A percentile compares a stretch with the other conserved stretches of the same genome.
Conservation (phyloP, 345 rosid species). For the Gossypium bickii region DNA sequence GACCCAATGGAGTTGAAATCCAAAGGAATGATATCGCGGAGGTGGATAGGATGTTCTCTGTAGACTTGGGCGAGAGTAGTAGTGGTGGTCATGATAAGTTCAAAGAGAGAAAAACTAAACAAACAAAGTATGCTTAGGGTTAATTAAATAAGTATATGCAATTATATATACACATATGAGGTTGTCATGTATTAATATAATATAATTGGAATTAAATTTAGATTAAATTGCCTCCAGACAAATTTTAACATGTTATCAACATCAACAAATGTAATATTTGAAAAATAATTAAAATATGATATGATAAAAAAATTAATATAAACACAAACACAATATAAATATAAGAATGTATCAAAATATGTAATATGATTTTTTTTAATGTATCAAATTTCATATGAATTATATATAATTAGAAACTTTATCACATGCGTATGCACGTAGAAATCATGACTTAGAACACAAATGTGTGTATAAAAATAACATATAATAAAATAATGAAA, state of each 20-base stretch:
- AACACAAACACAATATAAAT: not conserved
- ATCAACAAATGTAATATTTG: no score
- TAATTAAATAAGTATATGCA: not conserved
- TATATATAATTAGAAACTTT: no score
- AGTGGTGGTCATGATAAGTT: constrained; percentile 13
- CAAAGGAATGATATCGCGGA: constrained; percentile 6
- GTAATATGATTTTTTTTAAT: not conserved
- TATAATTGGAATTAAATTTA: not conserved
- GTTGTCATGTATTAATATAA: not conserved
- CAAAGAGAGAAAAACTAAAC: not conserved
- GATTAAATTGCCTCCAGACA: no score
- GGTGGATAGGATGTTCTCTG: constrained; percentile 23
- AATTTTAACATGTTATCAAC: no score
- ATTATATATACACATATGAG: not conserved
- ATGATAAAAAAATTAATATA: not conserved
- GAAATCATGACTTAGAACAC: no score
- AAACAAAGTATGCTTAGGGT: not conserved
- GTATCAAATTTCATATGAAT: not conserved
- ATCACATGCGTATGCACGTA: no score
- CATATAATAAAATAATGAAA: no score
- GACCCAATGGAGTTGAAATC: constrained; percentile 4
- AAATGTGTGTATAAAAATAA: no score
- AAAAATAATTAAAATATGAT: no score
- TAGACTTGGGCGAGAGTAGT: constrained; percentile 37
- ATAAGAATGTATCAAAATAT: not conserved